phyloP scores from a whole-genome alignment of 2,329 filamentous ascomycete genomes.

The Talaromyces rugulosus region DNA sequence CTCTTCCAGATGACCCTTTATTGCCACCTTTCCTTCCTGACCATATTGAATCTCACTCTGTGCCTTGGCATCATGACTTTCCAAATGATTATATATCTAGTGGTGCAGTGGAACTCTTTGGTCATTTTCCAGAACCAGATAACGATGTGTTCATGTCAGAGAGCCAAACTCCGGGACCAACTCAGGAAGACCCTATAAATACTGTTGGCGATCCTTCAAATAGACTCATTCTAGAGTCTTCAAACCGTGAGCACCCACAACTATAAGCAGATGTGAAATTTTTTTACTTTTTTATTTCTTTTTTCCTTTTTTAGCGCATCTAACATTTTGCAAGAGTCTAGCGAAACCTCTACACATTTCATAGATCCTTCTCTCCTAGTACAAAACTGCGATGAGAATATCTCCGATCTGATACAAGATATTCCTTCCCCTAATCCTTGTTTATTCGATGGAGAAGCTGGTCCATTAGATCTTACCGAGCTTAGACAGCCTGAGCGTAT shows the following conservation, averaged over 20 bases:
- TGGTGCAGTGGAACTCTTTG: not conserved
- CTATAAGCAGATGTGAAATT: not conserved
- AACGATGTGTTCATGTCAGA: not conserved
- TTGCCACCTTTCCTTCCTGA: not conserved
- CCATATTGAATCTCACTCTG: not conserved
- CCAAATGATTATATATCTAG: not conserved
- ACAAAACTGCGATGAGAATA: not conserved
- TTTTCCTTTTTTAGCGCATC: not conserved
- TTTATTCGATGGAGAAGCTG: too few species aligned
- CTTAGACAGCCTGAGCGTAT: too few species aligned
- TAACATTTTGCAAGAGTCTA: not conserved
- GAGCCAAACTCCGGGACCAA: not conserved
- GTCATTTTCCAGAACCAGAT: not conserved
- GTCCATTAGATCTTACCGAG: too few species aligned
- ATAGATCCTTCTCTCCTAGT: not conserved
- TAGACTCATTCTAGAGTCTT: not conserved
- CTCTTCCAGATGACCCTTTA: not conserved
- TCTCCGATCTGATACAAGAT: not conserved
- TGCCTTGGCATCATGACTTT: too few species aligned
- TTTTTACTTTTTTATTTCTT: too few species aligned
- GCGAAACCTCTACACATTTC: not conserved
- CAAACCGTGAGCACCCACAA: not conserved
- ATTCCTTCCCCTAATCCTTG: too few species aligned
- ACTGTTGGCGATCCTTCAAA: not conserved
- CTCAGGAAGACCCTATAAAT: not conserved